These are phyloP conservation scores for Solanum chacoense DNA, from an alignment of 305 asterid genomes.

Conservation along the genomic window DNA sequence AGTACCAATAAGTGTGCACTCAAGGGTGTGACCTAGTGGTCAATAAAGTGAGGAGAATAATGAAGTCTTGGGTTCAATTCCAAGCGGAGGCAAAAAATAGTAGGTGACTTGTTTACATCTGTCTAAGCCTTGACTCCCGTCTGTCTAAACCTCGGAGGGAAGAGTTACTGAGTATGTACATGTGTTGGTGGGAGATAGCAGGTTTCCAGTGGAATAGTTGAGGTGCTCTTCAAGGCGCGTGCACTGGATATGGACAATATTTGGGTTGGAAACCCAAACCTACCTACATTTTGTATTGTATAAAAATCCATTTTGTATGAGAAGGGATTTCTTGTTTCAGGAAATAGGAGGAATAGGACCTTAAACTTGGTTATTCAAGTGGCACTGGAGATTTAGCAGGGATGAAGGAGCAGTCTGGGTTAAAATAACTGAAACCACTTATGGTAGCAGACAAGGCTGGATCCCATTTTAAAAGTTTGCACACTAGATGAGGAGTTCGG, in stretches of 20 bases:
- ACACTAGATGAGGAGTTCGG: no score
- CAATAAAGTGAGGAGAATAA: not conserved
- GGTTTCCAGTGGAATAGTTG: not conserved
- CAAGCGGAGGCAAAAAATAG: not conserved
- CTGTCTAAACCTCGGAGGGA: not conserved
- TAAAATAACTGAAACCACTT: no score
- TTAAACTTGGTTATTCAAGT: no score
- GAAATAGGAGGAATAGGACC: no score
- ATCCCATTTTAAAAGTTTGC: no score
- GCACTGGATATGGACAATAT: no score
- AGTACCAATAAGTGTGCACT: not conserved
- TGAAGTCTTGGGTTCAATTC: not conserved
- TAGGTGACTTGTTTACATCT: not conserved
- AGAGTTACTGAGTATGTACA: not conserved
- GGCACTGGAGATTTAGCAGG: no score
- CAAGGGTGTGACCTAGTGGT: not conserved
- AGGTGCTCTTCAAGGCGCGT: no score
- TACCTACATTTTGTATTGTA: not conserved
- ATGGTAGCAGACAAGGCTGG: no score
- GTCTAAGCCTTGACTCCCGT: not conserved
- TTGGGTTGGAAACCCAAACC: not conserved
- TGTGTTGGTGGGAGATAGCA: not conserved
- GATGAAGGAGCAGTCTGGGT: no score
- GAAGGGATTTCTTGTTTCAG: no score
- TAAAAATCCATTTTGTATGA: not conserved